Evolutionary conservation across 1,139 yeast species (phyloP).

Genomic region (Suhomyces taliae): DNA sequence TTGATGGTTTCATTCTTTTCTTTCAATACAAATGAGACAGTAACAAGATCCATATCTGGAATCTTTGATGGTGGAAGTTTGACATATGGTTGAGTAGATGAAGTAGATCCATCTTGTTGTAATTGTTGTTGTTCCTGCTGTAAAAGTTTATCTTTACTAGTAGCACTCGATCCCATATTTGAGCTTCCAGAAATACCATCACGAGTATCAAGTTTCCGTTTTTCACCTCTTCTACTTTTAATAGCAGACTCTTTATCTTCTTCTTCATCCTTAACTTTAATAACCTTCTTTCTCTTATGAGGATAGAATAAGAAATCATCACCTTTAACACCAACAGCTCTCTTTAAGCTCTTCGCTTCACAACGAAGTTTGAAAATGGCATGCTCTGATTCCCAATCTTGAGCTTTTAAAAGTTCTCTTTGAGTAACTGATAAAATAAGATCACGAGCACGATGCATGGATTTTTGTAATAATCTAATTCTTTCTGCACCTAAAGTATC

Average conservation of each 20-base stretch:
- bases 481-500: constrained; percentile 90
- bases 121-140: constrained; percentile 20
- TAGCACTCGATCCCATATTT: constrained; percentile 15
- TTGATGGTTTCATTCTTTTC: constrained; percentile 80
- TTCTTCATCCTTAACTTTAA: constrained; percentile 39
- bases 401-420: constrained; percentile 66
- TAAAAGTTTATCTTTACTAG: constrained; percentile 20
- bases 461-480: constrained; percentile 69
- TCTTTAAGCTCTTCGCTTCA: constrained; percentile 68
- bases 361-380: constrained; percentile 71
- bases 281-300: constrained; percentile 70
- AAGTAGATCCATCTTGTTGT: constrained; percentile 26
- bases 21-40: constrained; percentile 71
- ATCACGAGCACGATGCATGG: constrained; percentile 74
- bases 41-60: constrained; percentile 87
- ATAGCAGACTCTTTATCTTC: constrained; percentile 22
- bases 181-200: constrained; percentile 16
- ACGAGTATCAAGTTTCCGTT: constrained; percentile 23
- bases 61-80: constrained; percentile 86
- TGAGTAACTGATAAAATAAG: constrained; percentile 69
- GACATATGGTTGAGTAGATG: constrained; percentile 73
- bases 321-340: constrained; percentile 73
- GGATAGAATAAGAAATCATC: constrained; percentile 84
- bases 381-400: constrained; percentile 57
- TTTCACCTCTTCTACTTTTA: constrained; percentile 23